Evolutionary conservation across 2,329 filamentous ascomycete species (phyloP).

Genomic region (Seiridium unicorne): DNA sequence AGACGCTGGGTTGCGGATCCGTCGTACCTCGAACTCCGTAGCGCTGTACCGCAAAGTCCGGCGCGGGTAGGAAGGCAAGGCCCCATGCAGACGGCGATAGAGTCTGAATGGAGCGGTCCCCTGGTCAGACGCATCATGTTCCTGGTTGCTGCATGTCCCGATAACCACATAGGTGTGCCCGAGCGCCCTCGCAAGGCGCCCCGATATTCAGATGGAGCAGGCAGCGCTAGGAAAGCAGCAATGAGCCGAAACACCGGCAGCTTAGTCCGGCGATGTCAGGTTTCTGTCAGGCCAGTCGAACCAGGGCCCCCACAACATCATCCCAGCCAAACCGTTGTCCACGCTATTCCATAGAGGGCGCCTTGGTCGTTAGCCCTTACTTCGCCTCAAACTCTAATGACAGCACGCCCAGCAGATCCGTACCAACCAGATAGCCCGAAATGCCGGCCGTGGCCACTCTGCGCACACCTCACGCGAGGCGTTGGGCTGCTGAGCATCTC

Average conservation of each 20-base stretch:
- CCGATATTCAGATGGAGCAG: background rate
- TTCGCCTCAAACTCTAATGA: background rate
- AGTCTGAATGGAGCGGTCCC: background rate
- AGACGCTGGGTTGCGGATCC: conserved; percentile 4
- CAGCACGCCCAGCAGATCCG: background rate
- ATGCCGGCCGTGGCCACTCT: background rate
- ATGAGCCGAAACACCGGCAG: background rate
- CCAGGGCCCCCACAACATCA: background rate
- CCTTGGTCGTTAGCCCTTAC: background rate
- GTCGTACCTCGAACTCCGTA: conserved; percentile 3
- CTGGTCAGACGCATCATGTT: background rate
- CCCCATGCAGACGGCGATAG: background rate
- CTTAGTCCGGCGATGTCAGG: background rate
- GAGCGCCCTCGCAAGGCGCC: no score
- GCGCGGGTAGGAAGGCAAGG: background rate
- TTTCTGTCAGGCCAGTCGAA: background rate
- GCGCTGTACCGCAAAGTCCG: background rate
- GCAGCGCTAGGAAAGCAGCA: background rate
- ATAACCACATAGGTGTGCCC: background rate
- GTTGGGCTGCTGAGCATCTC: background rate
- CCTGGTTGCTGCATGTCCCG: background rate
- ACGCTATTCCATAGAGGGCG: background rate
- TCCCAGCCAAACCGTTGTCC: background rate
- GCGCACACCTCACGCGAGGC: background rate
- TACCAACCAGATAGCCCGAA: background rate